Base-by-base conservation (phyloP, 768 basidiomycete genomes). In the Panellus pusillus region DNA sequence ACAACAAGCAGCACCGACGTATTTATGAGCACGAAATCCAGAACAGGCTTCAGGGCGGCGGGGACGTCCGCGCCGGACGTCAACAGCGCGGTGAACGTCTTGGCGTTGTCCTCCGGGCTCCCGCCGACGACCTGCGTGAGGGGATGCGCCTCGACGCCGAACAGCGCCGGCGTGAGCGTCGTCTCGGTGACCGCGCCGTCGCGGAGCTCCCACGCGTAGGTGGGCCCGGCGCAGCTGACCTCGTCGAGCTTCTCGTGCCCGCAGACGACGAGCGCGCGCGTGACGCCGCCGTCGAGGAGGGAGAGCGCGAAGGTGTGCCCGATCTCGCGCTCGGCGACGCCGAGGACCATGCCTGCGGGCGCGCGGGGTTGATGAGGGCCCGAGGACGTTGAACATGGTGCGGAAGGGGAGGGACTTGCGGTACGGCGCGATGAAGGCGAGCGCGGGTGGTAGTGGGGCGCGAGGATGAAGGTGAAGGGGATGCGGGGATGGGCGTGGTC, bases 311-410 rank as follows among this genome's bases (percentile, higher is more conserved):
- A 98, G 0, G 90, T 84, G 6, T 74, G 68, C 0, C 95, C 96
- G 19, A 99, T 81, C 62, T 85, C 84, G 44, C 74, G 83, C 54
- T 86, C 87, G 9, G 93, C 89, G 31, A 99, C 88, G 40, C 96
- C 96, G 35, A 98, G 77, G 4, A 98, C 82, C 89, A 98, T 94
- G 3, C 92, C 4, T 78, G 79, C 2, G 97, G 96, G 9, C 76
- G 73, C 0, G 91, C 87, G 2, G 96, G 97, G 70, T 96, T 98
- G 71, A 96, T 88, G 36, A 98, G 80, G 0, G 97, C 0, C 97
- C 95, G 29, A 98, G 78, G 54, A 94, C 74, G 72, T 99, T 98
- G 81, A 97, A 98, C 75, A 99, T 86, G 9, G 96, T 98, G 42
- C 94, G 87, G 75, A 96, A 98, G 42, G 93, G 93, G 48, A 98